phyloP scores from a whole-genome alignment of 176 grass and related monocot species.

The Oryza officinalis region DNA sequence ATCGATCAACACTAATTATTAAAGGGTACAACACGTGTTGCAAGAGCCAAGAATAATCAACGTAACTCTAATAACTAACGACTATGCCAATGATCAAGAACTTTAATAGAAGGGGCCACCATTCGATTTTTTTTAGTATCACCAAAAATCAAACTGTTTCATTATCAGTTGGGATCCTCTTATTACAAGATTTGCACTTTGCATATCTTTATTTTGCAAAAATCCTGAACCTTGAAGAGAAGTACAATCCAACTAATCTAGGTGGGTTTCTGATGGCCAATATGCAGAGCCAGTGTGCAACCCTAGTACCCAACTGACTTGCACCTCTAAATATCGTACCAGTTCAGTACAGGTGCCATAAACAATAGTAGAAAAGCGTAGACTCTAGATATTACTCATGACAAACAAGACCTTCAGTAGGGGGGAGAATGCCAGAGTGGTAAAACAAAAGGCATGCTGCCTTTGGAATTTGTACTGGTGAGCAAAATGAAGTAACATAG shows the following conservation, averaged over 20 bases:
- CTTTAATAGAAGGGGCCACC: conserved; percentile 8
- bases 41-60: background rate
- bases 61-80: background rate
- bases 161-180: conserved; percentile 3
- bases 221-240: background rate
- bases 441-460: conserved; percentile 8
- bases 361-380: conserved; percentile 22
- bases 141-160: conserved; percentile 8
- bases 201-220: background rate
- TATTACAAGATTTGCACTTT: background rate
- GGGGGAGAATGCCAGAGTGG: background rate
- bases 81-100: background rate
- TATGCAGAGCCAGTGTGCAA: conserved; percentile 21
- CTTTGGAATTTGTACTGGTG: conserved; percentile 7
- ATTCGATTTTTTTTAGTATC: background rate
- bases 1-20: background rate
- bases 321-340: conserved; percentile 22
- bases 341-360: background rate
- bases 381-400: conserved; percentile 10
- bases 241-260: background rate
- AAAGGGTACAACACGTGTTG: background rate
- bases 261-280: background rate
- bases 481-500: conserved; percentile 16
- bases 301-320: conserved; percentile 13
- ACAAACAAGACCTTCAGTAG: conserved; percentile 30